phyloP scores from a whole-genome alignment of 805 yeast species.

The Pichia paraexigua region DNA sequence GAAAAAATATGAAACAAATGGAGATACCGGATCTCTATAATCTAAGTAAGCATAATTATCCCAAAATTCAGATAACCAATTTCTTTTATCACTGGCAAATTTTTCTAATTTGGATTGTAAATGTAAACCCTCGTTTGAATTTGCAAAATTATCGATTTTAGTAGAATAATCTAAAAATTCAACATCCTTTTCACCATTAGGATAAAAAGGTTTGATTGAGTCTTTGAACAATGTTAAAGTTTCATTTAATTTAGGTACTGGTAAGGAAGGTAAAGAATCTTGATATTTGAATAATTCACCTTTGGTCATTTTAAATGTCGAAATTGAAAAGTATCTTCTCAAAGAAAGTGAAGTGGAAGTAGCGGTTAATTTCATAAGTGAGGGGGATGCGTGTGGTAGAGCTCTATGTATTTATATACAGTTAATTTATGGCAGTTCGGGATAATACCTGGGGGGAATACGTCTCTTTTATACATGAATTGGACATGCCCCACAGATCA shows the following conservation, averaged over 20 bases:
- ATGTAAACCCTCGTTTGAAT: conserved; percentile 50
- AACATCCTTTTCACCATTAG: conserved; percentile 39
- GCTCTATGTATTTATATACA: too few species aligned
- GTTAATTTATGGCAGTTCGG: neutral
- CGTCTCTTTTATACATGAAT: neutral
- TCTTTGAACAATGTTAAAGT: conserved; percentile 64
- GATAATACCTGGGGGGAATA: neutral
- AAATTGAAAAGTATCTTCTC: neutral
- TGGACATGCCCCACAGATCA: neutral
- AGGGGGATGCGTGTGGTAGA: neutral
- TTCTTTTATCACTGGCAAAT: conserved; percentile 52
- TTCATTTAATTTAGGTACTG: conserved; percentile 73
- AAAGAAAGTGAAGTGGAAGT: too few species aligned
- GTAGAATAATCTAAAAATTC: conserved; percentile 35
- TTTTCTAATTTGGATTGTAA: conserved; percentile 60
- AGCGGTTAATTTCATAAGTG: too few species aligned
- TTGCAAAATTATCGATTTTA: conserved; percentile 57
- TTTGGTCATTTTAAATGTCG: conserved; percentile 21
- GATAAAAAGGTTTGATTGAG: conserved; percentile 62
- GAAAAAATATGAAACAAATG: conserved; percentile 87
- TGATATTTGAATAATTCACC: conserved; percentile 73
- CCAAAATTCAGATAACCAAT: conserved; percentile 93
- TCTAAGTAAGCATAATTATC: conserved; percentile 87
- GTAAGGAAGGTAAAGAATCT: conserved; percentile 67
- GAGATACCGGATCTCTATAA: conserved; percentile 90